phyloP scores from a whole-genome alignment of 2,329 filamentous ascomycete species.

The Ophiostoma populinum region DNA sequence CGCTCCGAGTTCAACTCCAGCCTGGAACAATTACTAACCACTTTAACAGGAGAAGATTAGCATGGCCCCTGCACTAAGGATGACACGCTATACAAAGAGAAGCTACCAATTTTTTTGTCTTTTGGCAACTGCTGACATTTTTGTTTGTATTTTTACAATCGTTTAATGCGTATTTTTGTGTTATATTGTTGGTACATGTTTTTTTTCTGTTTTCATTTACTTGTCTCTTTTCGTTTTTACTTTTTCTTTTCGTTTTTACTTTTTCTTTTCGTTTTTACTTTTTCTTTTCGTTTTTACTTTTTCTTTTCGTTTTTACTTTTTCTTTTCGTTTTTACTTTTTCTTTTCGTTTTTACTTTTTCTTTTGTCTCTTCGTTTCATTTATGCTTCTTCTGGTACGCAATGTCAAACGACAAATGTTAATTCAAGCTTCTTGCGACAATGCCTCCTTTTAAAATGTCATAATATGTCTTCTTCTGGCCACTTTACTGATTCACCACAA shows the following conservation, averaged over 20 bases:
- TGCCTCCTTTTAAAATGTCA: too few relatives aligned
- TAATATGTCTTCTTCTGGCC: too few relatives aligned
- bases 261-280: background rate
- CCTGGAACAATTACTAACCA: constrained; percentile 3
- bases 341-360: background rate
- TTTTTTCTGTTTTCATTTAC: background rate
- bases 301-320: background rate
- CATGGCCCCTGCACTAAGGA: constrained; percentile 52
- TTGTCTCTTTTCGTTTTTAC: constrained; percentile 1
- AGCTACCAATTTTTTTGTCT: constrained; percentile 46
- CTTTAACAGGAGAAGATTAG: constrained; percentile 13
- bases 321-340: background rate
- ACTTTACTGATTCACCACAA: too few relatives aligned
- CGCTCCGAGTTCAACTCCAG: constrained; percentile 7
- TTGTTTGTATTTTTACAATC: background rate
- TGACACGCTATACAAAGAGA: constrained; percentile 62
- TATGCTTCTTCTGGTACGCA: too few relatives aligned
- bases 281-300: constrained; percentile 3
- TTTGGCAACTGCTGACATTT: too few relatives aligned
- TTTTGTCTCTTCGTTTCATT: constrained; percentile 2
- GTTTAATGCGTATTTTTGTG: background rate
- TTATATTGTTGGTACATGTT: background rate
- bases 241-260: background rate
- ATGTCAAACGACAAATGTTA: too few relatives aligned
- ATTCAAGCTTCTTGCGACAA: too few relatives aligned